Evolutionary conservation across 441 rosid species (phyloP), one percentile per base, ranked within the genome.

Genomic region (Geranium incanum): DNA sequence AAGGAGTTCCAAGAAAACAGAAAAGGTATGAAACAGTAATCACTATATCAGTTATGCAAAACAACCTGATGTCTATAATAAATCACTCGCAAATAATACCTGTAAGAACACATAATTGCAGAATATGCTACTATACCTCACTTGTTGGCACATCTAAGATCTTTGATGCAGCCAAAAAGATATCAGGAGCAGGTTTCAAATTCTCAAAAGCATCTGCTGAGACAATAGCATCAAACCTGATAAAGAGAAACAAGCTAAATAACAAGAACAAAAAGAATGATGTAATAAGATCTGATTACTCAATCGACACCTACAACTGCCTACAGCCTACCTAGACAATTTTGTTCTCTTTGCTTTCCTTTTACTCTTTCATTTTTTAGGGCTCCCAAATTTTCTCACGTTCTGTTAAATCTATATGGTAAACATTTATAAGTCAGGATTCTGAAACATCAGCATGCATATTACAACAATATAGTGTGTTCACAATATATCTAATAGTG

Each of bases 151-250:
- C 97, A 77, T 83, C 76, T 80, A 95, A 86, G 76, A 89, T 87
- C 82, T 81, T 90, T 78, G 98, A 86, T 76, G 99, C 99, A 71
- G 98, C 78, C 82, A 95, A 84, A 86, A 95, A 95, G 78, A 90
- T 92, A 85, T 95, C 97, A 37, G 99, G 98, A 81, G 97, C 87
- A 75, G 97, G 97, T 82, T 95, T 92, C 81, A 95, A 77, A 81
- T 92, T 92, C 85, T 92, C 97, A 85, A 95, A 95, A 70, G 93
- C 95, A 80, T 95, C 98, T 70, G 98, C 97, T 75, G 98, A 92
- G 76, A 95, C 96, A 74, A 95, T 86, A 70, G 98, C 97, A 82
- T 95, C 93, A 28, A 95, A 95, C 97, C 98, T 95, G 87, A 74
- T 67, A 77, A 70, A 68, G 77, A 62, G 71, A 73, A 68, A 67